A percentile compares a stretch with the other conserved stretches of the same genome.
Evolutionary conservation across 2,329 filamentous ascomycete genomes (phyloP).

Genomic region (Diplocarpon rosae): DNA sequence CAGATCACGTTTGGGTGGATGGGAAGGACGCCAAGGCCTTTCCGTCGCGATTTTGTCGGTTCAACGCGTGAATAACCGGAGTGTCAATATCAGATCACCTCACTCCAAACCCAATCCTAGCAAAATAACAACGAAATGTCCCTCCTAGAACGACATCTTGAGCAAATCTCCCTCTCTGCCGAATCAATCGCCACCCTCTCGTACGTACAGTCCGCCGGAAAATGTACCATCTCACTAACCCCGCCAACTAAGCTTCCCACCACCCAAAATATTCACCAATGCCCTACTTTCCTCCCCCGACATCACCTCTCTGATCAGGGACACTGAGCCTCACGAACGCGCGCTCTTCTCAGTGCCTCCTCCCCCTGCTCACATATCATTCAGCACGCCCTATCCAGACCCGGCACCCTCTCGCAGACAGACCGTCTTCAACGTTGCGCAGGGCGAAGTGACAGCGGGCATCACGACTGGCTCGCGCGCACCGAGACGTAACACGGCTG

Average conservation of each 20-base stretch:
- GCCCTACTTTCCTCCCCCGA: slow-evolving; percentile 80
- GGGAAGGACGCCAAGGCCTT: too few species aligned
- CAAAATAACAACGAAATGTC: slow-evolving; percentile 40
- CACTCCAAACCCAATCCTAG: too few species aligned
- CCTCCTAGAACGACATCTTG: slow-evolving; percentile 57
- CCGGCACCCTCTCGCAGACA: slow-evolving; percentile 38
- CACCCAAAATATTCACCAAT: slow-evolving; percentile 91
- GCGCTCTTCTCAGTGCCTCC: slow-evolving; percentile 84
- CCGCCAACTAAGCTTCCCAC: slow-evolving; percentile 56
- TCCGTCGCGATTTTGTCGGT: too few species aligned
- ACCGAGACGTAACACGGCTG: slow-evolving; percentile 66
- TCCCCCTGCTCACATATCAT: slow-evolving; percentile 35
- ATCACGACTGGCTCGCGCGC: slow-evolving; percentile 35
- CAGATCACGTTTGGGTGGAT: too few species aligned
- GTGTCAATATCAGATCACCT: too few species aligned
- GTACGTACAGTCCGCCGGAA: slow-evolving; percentile 34
- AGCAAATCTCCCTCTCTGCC: slow-evolving; percentile 68
- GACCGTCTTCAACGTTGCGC: slow-evolving; percentile 56
- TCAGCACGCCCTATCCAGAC: slow-evolving; percentile 35
- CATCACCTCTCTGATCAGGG: slow-evolving; percentile 87
- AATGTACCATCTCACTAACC: slow-evolving; percentile 13
- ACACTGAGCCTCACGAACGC: slow-evolving; percentile 89
- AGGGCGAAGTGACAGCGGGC: slow-evolving; percentile 46
- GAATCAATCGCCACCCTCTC: slow-evolving; percentile 64
- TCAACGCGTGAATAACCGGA: too few species aligned